These are phyloP conservation scores for Zygotorulaspora chibaensis DNA, from an alignment of 805 yeast genomes.

Conservation along the genomic window DNA sequence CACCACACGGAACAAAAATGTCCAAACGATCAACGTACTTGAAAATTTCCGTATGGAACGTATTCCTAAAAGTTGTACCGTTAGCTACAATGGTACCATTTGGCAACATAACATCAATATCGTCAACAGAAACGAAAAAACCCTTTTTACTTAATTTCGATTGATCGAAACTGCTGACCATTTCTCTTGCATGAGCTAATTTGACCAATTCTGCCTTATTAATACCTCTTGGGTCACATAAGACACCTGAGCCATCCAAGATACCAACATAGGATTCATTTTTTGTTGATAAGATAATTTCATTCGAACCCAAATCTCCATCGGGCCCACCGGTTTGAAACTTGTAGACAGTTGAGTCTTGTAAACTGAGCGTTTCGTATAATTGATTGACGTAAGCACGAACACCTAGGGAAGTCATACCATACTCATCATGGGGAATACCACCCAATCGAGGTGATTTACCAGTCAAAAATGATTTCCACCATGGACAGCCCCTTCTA, in stretches of 20 bases:
- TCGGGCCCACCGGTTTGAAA: constrained; percentile 99
- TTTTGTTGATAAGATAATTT: constrained; percentile 72
- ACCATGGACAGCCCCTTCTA: constrained; percentile 89
- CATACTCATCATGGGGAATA: constrained; percentile 96
- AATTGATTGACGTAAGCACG: constrained; percentile 86
- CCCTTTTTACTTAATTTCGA: constrained; percentile 69
- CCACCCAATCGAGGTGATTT: constrained; percentile 91
- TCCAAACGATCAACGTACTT: constrained; percentile 64
- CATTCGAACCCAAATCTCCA: constrained; percentile 96
- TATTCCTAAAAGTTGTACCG: constrained; percentile 87
- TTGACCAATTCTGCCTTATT: constrained; percentile 72
- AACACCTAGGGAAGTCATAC: constrained; percentile 95
- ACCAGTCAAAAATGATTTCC: constrained; percentile 98
- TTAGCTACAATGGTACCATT: constrained; percentile 66
- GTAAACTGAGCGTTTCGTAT: constrained; percentile 68
- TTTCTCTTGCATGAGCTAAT: constrained; percentile 72
- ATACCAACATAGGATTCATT: constrained; percentile 81
- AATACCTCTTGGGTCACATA: constrained; percentile 87
- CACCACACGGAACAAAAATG: constrained; percentile 97
- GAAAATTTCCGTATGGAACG: constrained; percentile 73
- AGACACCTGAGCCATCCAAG: constrained; percentile 94
- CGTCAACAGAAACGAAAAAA: constrained; percentile 80
- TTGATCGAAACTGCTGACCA: constrained; percentile 65
- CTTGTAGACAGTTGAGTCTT: constrained; percentile 59
- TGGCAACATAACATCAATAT: constrained; percentile 72